Base-by-base conservation (phyloP, 352 stramenopile genomes). In the Phytophthora pini region DNA sequence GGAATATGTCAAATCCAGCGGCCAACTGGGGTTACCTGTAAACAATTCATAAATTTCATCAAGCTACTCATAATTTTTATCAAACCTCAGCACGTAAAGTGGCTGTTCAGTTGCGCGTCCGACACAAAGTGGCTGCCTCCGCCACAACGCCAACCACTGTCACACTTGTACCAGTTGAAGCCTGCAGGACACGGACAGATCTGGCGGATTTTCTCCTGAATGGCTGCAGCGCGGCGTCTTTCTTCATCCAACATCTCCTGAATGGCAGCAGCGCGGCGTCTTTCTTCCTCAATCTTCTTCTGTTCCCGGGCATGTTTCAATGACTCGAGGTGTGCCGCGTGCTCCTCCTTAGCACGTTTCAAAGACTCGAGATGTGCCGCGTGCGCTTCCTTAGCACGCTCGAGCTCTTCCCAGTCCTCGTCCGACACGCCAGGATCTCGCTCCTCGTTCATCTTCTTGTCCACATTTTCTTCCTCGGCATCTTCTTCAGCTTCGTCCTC, bases 71-170 rank as follows among this genome's bases (percentile, higher is more conserved):
- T 20, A 20, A 20, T 20, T 20, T 20, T 20, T 20, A 20, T 8
- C 36, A 15, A 5, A 15, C 44, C n/a, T 79, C 50, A 89, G 10
- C 71, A 24, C 20, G 70, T 90, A 38, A 89, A 94, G 22, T 78
- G 74, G 9, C 64, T 68, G 49, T 91, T 73, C 0, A 94, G 66
- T 54, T 88, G 70, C 1, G 68, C 80, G 54, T 94, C 76, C 40
- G 80, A 90, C 4, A 94, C 86, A 32, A 76, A 90, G 61, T 97
- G 89, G 12, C 68, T 80, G 10, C 90, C 90, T 26, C 76, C 90
- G n/a, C 40, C 71, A 45, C 90, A 97, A 5, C 90, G 80, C 89
- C 88, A 97, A 5, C 88, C 88, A 9, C 52, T 50, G 3, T 76
- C 76, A 5, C 65, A 54, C 27, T 91, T 79, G 24, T 71, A 69